phyloP scores from a whole-genome alignment of 1,139 yeast genomes.

The Nakaseomyces delphensis region DNA sequence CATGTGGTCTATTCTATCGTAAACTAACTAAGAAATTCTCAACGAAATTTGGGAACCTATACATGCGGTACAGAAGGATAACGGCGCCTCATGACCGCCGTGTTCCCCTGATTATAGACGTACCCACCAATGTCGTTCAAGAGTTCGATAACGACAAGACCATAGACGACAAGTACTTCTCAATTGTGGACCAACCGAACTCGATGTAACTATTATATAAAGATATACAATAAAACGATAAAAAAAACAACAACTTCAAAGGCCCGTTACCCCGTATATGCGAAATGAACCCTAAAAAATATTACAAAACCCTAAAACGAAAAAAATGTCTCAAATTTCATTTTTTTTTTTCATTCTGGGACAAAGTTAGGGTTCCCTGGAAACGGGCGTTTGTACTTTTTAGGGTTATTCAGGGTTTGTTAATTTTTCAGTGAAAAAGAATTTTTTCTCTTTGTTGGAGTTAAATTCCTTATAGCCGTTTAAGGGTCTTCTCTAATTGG shows the following conservation, averaged over 20 bases:
- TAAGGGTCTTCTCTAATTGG: background rate
- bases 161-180: slow-evolving; percentile 20
- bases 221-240: background rate
- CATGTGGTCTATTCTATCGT: slow-evolving; percentile 73
- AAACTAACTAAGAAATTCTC: slow-evolving; percentile 46
- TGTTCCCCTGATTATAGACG: slow-evolving; percentile 22
- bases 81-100: slow-evolving; percentile 21
- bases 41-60: slow-evolving; percentile 23
- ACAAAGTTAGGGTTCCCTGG: too few species aligned
- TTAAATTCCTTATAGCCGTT: slow-evolving; percentile 2
- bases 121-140: slow-evolving; percentile 22
- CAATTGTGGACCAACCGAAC: too few species aligned
- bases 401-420: background rate
- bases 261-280: too few species aligned
- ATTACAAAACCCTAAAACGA: too few species aligned
- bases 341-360: too few species aligned
- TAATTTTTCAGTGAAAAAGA: too few species aligned
- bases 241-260: too few species aligned
- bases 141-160: slow-evolving; percentile 17
- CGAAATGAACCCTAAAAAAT: too few species aligned
- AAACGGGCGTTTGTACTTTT: too few species aligned
- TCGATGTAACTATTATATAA: too few species aligned
- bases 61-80: slow-evolving; percentile 26
- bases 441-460: background rate
- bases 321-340: too few species aligned